Evolutionary conservation across 192 early-diverging fungal genomes (phyloP).

Genomic region (Gonapodya sp.): DNA sequence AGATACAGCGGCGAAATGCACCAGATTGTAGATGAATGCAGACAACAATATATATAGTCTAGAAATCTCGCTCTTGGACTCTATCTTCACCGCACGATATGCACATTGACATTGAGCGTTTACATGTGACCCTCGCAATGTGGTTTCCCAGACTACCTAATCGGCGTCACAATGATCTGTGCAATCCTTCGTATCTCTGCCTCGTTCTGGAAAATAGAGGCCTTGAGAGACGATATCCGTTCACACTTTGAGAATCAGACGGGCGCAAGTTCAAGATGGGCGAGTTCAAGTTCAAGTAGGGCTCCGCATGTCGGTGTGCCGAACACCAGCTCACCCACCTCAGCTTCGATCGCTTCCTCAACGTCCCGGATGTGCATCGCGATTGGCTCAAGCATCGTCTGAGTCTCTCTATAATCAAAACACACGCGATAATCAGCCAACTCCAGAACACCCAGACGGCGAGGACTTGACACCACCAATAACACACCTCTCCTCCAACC

Average conservation of each 20-base stretch:
- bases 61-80: too few relatives aligned
- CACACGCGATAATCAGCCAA: neutral
- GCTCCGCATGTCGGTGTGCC: too few relatives aligned
- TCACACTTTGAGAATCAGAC: neutral
- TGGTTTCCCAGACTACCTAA: too few relatives aligned
- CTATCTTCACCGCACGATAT: too few relatives aligned
- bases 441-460: neutral
- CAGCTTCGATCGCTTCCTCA: slow-evolving; percentile 35
- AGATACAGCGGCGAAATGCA: too few relatives aligned
- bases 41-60: too few relatives aligned
- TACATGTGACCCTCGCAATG: too few relatives aligned
- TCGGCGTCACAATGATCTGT: too few relatives aligned
- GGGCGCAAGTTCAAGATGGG: neutral
- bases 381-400: slow-evolving; percentile 25
- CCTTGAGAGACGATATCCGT: neutral
- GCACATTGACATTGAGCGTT: too few relatives aligned
- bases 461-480: neutral
- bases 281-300: too few relatives aligned
- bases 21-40: too few relatives aligned
- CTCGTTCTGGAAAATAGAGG: slow-evolving; percentile 4
- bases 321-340: slow-evolving; percentile 18
- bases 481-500: slow-evolving; percentile 24
- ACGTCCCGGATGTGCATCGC: slow-evolving; percentile 30
- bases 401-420: slow-evolving; percentile 23
- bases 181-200: neutral